These are phyloP conservation scores for Pholiota microspora DNA, from an alignment of 768 basidiomycete species.

Conservation along the genomic window DNA sequence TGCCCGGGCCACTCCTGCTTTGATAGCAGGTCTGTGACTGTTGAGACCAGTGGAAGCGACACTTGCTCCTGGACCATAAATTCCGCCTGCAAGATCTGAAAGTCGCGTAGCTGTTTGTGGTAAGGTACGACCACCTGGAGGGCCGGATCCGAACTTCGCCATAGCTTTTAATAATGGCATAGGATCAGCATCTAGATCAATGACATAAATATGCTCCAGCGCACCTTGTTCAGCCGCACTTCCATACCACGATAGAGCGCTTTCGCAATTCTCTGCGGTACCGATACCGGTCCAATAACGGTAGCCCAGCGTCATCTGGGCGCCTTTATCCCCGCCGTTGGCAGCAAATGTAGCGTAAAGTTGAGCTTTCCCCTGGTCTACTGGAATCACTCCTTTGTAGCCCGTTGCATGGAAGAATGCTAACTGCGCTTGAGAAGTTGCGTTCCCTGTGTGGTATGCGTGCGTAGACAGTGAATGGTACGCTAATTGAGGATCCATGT, in stretches of 20 bases:
- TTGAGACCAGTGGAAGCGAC: conserved; percentile 86
- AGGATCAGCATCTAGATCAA: neutral
- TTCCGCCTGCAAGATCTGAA: conserved; percentile 88
- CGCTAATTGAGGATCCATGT: conserved; percentile 57
- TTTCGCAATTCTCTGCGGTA: conserved; percentile 79
- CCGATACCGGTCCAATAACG: conserved; percentile 97
- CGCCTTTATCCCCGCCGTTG: conserved; percentile 80
- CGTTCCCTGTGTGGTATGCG: conserved; percentile 72
- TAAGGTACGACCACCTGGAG: conserved; percentile 86
- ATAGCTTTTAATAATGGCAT: conserved; percentile 53
- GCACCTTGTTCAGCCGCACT: conserved; percentile 82
- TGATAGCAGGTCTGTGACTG: conserved; percentile 69
- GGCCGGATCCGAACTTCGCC: conserved; percentile 76
- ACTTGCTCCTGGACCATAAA: conserved; percentile 94
- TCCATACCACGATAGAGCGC: conserved; percentile 88
- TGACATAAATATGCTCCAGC: conserved; percentile 5
- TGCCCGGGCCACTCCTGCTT: conserved; percentile 77
- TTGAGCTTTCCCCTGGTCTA: conserved; percentile 80
- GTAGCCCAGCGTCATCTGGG: conserved; percentile 92
- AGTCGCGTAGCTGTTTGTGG: conserved; percentile 79
- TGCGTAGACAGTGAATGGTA: conserved; percentile 64
- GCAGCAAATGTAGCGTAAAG: conserved; percentile 95
- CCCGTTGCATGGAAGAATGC: conserved; percentile 92
- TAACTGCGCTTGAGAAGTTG: conserved; percentile 80
- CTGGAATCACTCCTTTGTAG: conserved; percentile 59